These are phyloP conservation scores for Globisporangium alternatum DNA, from an alignment of 352 stramenopile species.

Conservation along the genomic window DNA sequence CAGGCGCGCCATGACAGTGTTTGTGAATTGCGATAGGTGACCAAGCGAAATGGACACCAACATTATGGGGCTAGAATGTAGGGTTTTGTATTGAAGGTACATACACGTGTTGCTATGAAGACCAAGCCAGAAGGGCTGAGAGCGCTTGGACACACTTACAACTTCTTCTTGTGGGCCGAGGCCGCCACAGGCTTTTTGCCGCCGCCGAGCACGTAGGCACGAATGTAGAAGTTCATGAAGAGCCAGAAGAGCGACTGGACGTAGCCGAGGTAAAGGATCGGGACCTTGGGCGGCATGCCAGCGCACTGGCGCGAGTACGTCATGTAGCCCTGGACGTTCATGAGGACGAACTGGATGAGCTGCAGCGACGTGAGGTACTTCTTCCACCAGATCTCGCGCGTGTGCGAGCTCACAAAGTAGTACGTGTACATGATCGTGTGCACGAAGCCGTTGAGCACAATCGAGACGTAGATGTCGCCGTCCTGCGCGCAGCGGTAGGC, in stretches of 20 bases:
- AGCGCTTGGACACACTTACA: no score
- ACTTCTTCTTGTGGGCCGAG: background rate
- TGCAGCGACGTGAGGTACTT: slow-evolving; percentile 95
- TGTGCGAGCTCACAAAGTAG: slow-evolving; percentile 98
- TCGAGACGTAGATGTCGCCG: slow-evolving; percentile 96
- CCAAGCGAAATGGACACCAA: no score
- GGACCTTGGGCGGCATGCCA: slow-evolving; percentile 76
- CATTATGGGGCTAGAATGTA: no score
- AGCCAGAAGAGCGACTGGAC: slow-evolving; percentile 94
- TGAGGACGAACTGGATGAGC: slow-evolving; percentile 92
- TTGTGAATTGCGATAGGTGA: background rate
- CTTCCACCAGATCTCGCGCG: slow-evolving; percentile 98
- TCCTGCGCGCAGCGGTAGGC: slow-evolving; percentile 74
- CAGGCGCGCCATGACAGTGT: background rate
- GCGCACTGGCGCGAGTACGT: slow-evolving; percentile 88
- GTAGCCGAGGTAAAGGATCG: slow-evolving; percentile 92
- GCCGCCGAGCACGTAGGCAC: slow-evolving; percentile 18
- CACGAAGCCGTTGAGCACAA: slow-evolving; percentile 97
- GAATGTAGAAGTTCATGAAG: slow-evolving; percentile 97
- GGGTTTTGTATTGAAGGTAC: background rate
- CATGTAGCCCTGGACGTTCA: slow-evolving; percentile 77
- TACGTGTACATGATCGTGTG: slow-evolving; percentile 99
- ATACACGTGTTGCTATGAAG: background rate
- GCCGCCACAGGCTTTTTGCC: background rate
- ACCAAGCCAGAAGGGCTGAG: no score